A percentile compares a stretch with the other conserved stretches of the same genome.
Conservation (phyloP, 495 filamentous ascomycete genomes). For the Clavariopsis aquatica region DNA sequence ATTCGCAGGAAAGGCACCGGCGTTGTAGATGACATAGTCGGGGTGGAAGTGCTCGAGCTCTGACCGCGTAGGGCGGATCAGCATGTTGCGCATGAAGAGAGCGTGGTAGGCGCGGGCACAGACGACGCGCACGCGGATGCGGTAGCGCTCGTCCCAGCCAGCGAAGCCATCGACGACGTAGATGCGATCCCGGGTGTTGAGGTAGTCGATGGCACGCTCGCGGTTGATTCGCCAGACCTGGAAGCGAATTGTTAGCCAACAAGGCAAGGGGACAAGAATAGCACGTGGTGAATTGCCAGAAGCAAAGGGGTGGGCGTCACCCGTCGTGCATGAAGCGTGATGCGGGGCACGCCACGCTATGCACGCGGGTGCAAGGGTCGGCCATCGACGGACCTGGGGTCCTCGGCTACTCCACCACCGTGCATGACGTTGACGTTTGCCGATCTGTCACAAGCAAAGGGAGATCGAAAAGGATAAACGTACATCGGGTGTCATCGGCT, state of each 20-base stretch:
- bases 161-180: constrained; percentile 98
- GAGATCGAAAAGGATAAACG: constrained; percentile 45
- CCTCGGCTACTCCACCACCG: constrained; percentile 22
- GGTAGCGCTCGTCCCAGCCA: constrained; percentile 98
- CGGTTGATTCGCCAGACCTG: constrained; percentile 99
- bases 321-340: constrained; percentile 18
- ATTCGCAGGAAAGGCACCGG: constrained; percentile 97
- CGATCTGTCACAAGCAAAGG: constrained; percentile 12
- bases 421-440: constrained; percentile 34
- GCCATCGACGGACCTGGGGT: constrained; percentile 2
- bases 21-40: constrained; percentile 99
- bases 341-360: constrained; percentile 36
- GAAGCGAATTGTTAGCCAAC: constrained; percentile 25
- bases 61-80: constrained; percentile 86
- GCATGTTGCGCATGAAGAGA: constrained; percentile 99
- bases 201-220: constrained; percentile 96
- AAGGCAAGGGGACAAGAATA: not conserved
- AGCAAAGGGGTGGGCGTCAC: constrained; percentile 10
- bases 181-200: constrained; percentile 98
- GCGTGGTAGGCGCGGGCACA: constrained; percentile 99
- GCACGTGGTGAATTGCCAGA: constrained; percentile 31
- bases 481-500: constrained; percentile 97
- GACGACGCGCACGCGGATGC: constrained; percentile 95
- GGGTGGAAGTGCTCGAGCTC: constrained; percentile 97
- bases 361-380: constrained; percentile 24